phyloP scores from a whole-genome alignment of 345 rosid genomes.

The Syzygium aqueum region DNA sequence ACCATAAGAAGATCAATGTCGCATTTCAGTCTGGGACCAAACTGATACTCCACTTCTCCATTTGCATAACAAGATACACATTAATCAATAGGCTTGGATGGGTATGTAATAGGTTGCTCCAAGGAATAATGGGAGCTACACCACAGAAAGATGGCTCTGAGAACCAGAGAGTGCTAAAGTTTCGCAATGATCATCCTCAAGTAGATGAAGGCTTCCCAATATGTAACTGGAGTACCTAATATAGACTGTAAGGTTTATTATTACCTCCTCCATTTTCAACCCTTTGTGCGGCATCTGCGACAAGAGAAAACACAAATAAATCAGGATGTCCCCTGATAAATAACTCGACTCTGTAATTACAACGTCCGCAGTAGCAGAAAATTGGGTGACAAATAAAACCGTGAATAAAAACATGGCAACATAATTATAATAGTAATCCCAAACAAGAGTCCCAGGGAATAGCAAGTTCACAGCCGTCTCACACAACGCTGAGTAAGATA shows the following conservation, averaged over 20 bases:
- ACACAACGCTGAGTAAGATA: neutral
- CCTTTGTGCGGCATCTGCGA: conserved; percentile 64
- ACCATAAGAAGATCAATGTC: neutral
- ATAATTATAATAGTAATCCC: neutral
- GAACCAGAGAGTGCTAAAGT: neutral
- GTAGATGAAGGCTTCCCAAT: neutral
- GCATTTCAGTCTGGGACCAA: neutral
- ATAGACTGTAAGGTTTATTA: neutral
- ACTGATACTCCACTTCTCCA: neutral
- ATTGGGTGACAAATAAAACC: neutral
- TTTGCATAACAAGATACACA: neutral
- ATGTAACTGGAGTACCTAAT: neutral
- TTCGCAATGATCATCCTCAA: neutral
- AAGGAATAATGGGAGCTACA: neutral
- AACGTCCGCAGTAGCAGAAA: neutral
- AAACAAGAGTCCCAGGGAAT: neutral
- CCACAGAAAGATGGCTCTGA: neutral
- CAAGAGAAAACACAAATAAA: conserved; percentile 1
- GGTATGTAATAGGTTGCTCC: neutral
- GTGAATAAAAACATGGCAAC: neutral
- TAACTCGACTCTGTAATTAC: neutral
- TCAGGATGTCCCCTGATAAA: neutral
- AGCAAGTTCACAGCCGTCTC: neutral
- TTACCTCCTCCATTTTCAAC: conserved; percentile 71
- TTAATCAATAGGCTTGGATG: neutral